phyloP scores from a whole-genome alignment of 768 basidiomycete genomes.

The Rhodotorula kratochvilovae region DNA sequence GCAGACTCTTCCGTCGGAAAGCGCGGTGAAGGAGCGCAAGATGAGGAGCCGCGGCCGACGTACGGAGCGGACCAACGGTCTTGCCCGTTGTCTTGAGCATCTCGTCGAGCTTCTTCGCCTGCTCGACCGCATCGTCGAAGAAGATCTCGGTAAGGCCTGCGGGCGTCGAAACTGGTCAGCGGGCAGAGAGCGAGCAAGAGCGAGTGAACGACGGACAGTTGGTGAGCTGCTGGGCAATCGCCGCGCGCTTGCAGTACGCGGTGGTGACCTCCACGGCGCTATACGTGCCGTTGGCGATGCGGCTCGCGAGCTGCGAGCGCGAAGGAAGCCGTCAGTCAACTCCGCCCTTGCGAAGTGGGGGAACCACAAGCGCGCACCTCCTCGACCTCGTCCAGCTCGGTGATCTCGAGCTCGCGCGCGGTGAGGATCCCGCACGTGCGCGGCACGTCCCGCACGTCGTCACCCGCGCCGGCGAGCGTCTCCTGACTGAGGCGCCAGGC shows the following conservation, averaged over 20 bases:
- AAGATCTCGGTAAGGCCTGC: conserved; percentile 13
- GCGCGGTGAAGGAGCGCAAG: background rate
- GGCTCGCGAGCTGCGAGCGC: background rate
- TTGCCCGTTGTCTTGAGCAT: conserved; percentile 61
- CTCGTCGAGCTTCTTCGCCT: conserved; percentile 65
- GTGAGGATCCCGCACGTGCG: background rate
- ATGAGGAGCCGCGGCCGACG: background rate
- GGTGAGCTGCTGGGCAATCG: background rate
- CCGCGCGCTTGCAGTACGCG: conserved; percentile 2
- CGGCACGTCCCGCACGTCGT: background rate
- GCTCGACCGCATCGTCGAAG: conserved; percentile 62
- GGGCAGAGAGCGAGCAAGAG: background rate
- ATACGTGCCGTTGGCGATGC: background rate
- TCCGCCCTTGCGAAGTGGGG: background rate
- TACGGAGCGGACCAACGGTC: conserved; percentile 56
- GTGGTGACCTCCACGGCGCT: background rate
- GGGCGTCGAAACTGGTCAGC: too few relatives aligned
- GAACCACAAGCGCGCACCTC: background rate
- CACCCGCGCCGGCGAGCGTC: background rate
- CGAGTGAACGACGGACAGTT: background rate
- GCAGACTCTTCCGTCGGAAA: too few relatives aligned
- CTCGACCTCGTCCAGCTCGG: conserved; percentile 13
- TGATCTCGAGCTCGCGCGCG: conserved; percentile 6
- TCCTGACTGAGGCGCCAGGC: conserved; percentile 5
- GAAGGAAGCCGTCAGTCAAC: background rate